Base-by-base conservation (phyloP, 345 rosid genomes). In the Rubroshorea leprosula region DNA sequence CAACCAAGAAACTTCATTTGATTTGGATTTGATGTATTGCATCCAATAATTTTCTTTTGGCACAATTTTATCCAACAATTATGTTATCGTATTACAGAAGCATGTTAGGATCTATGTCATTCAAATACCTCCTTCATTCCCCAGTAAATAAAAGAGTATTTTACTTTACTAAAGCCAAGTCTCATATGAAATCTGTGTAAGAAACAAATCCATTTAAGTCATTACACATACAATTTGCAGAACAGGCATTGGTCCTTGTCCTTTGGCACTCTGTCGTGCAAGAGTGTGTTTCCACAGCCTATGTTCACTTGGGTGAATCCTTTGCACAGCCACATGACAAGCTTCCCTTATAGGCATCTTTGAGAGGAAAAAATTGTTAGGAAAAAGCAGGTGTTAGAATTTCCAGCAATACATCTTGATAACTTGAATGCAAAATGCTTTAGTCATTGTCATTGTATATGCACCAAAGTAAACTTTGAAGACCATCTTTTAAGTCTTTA, bases 301-400 rank as follows among this genome's bases (percentile, higher is more conserved):
- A 50, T 93, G 94, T 61, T 84, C 87, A 66, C 80, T 80, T 20
- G 99, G 95, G 77, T 73, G 76, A 73, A 75, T 89, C 84, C 79
- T 81, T 74, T 93, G 99, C 55, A 87, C 68, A 61, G 99, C 97
- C 65, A 77, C 99, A 82, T 93, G 99, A 58, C 99, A 93, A 60
- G 99, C 99, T 80, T 93, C 99, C 74, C 79, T 76, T 77, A 83
- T 93, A 48, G 99, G 99, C 99, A 93, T 82, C 99, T 92, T 73
- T 29, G 14, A 31, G 19, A 16, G 7, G 3, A 22, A 44, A 47
- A 31, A 43, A 19, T 10, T 7, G 5, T 44, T 10, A 44, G 47
- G 47, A 44, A 44, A 35, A 13, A 8, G 31, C 3, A 35, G 12
- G 12, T 35, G n/a, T n/a, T n/a, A n/a, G n/a, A n/a, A 35, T 35